Percentiles rank a stretch among this genome's conserved stretches.
Conservation (phyloP, 2,329 filamentous ascomycete genomes). For the Aureobasidium sp. region DNA sequence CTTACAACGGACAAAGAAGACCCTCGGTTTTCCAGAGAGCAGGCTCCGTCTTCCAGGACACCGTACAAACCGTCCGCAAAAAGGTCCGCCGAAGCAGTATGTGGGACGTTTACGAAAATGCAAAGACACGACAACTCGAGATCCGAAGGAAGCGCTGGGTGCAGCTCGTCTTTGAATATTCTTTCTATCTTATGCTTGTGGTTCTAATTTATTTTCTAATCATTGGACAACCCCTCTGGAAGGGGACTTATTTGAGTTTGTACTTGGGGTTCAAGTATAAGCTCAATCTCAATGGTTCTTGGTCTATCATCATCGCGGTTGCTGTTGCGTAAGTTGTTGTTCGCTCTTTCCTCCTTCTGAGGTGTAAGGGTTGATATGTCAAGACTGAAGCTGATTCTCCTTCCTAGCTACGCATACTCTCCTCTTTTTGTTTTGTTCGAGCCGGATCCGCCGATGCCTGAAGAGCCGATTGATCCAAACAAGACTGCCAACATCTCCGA, state of each 20-base stretch:
- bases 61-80: background rate
- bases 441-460: constrained; percentile 36
- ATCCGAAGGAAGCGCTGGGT: constrained; percentile 35
- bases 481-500: constrained; percentile 34
- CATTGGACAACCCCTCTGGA: constrained; percentile 52
- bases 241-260: constrained; percentile 48
- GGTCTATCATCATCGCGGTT: constrained; percentile 19
- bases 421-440: constrained; percentile 39
- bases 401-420: constrained; percentile 28
- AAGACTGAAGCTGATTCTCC: too few relatives aligned
- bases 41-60: constrained; percentile 18
- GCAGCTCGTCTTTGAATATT: constrained; percentile 43
- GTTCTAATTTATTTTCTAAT: constrained; percentile 53
- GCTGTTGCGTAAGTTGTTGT: constrained; percentile 31
- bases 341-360: constrained; percentile 39
- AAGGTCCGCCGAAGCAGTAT: constrained; percentile 23
- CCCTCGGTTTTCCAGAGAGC: constrained; percentile 14
- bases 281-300: constrained; percentile 45
- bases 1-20: constrained; percentile 1
- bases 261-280: constrained; percentile 47
- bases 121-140: constrained; percentile 25
- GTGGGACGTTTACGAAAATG: constrained; percentile 28
- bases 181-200: constrained; percentile 40
- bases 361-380: too few relatives aligned
- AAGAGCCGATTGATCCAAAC: constrained; percentile 21